Conservation (phyloP, 2,329 filamentous ascomycete species). For the Colletotrichum sp. region DNA sequence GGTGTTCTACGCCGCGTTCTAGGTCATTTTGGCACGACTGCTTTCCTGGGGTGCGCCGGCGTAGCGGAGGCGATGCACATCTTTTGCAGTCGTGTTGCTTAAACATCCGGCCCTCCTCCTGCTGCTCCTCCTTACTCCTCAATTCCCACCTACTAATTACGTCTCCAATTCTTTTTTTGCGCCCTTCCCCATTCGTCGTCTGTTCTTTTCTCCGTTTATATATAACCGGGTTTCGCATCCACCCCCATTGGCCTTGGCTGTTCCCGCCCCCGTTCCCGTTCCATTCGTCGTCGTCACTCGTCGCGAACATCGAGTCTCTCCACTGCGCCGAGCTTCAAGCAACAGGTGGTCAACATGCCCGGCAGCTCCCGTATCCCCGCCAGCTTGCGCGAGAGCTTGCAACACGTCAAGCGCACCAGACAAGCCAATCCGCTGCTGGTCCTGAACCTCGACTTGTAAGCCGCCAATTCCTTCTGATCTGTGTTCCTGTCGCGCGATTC, state of each 20-base stretch:
- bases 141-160: background rate
- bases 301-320: conserved; percentile 3
- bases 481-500: background rate
- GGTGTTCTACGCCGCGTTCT: background rate
- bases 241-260: background rate
- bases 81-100: background rate
- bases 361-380: conserved; percentile 74
- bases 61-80: background rate
- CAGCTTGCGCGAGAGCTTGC: conserved; percentile 72
- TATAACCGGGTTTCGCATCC: conserved; percentile 5
- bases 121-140: background rate
- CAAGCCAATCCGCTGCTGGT: conserved; percentile 62
- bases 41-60: background rate
- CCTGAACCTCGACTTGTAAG: conserved; percentile 74
- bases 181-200: background rate
- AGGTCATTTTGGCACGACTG: background rate
- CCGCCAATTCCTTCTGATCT: background rate
- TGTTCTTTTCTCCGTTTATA: background rate
- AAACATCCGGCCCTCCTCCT: background rate
- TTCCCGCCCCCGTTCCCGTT: background rate
- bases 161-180: conserved; percentile 9
- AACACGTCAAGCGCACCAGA: conserved; percentile 62
- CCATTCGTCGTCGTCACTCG: background rate
- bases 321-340: conserved; percentile 2
- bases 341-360: conserved; percentile 51